phyloP scores from a whole-genome alignment of 306 rosid species.

The Medicago lupulina region DNA sequence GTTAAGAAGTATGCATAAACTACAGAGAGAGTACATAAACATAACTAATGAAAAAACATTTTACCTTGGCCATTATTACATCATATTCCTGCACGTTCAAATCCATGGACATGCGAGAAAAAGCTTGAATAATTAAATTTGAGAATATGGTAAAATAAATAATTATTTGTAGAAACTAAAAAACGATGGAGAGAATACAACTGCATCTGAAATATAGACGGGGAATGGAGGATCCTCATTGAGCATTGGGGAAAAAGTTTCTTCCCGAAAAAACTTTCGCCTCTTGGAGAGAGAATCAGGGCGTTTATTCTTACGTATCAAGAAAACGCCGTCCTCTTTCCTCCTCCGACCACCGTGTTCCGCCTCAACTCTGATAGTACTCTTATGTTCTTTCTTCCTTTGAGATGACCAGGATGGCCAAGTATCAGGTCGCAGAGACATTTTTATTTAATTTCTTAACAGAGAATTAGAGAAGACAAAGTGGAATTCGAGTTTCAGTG shows the following conservation, averaged over 20 bases:
- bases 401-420: background rate
- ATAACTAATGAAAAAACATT: background rate
- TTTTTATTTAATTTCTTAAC: no score
- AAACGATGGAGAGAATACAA: no score
- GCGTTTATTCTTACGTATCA: background rate
- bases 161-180: slow-evolving; percentile 23
- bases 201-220: background rate
- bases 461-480: no score
- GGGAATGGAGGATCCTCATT: background rate
- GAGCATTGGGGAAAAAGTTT: background rate
- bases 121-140: slow-evolving; percentile 71
- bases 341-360: background rate
- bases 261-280: background rate
- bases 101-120: slow-evolving; percentile 85
- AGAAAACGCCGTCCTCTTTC: background rate
- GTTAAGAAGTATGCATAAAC: background rate
- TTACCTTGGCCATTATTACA: slow-evolving; percentile 40
- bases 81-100: slow-evolving; percentile 75
- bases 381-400: background rate
- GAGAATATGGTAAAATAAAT: background rate
- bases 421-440: background rate
- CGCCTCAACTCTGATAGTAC: background rate
- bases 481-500: no score
- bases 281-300: background rate
- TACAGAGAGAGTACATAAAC: background rate